phyloP scores from a whole-genome alignment of 1,139 yeast species.

The Pichia sp. region DNA sequence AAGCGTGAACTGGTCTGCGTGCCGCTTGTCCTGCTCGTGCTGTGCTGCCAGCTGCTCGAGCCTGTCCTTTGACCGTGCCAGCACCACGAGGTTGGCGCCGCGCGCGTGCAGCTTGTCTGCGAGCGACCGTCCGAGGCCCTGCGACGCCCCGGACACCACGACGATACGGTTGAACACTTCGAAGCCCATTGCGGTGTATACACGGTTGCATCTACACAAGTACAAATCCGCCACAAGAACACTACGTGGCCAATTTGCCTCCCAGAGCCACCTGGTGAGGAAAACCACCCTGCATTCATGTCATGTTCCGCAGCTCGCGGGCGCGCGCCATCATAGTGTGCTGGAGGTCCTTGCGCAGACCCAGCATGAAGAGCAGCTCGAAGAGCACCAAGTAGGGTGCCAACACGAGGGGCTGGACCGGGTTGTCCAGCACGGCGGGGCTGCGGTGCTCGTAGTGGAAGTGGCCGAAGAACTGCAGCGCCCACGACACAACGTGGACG shows the following conservation, averaged over 20 bases:
- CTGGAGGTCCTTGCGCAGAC: constrained; percentile 54
- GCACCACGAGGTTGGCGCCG: constrained; percentile 65
- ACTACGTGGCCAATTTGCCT: too few species aligned
- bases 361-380: constrained; percentile 67
- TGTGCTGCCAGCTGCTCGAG: constrained; percentile 43
- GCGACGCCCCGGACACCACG: constrained; percentile 91
- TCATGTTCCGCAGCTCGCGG: neutral
- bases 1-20: constrained; percentile 36
- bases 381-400: constrained; percentile 89
- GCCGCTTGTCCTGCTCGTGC: constrained; percentile 44
- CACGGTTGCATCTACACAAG: too few species aligned
- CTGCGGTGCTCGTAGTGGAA: constrained; percentile 75
- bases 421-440: constrained; percentile 82
- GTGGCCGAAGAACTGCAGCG: constrained; percentile 87
- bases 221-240: too few species aligned
- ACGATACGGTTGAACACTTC: constrained; percentile 51
- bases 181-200: constrained; percentile 16
- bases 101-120: constrained; percentile 50
- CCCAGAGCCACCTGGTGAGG: neutral
- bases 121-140: constrained; percentile 83
- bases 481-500: constrained; percentile 61
- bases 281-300: neutral
- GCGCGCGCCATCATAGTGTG: constrained; percentile 35
- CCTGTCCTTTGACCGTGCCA: constrained; percentile 69
- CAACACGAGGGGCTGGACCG: constrained; percentile 77